These are phyloP conservation scores for Capsicum baccatum DNA, from an alignment of 257 asterid genomes.

Conservation along the genomic window DNA sequence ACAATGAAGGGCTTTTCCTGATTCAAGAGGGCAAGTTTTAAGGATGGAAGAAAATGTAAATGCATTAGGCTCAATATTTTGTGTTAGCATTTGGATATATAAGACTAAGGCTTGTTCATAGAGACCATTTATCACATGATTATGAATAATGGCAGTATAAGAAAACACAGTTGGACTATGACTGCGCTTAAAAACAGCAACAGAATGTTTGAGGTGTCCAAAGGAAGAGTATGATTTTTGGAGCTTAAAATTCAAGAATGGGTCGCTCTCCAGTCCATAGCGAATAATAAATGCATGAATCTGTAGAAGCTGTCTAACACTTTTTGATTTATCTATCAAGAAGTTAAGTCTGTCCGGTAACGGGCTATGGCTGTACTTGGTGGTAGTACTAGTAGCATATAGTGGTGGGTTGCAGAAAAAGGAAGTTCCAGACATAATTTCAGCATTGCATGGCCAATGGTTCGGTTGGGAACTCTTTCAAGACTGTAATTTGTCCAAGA, in stretches of 20 bases:
- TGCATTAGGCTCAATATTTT: constrained; percentile 34
- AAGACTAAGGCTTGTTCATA: constrained; percentile 33
- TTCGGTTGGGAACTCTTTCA: neutral
- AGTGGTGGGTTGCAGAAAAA: constrained; percentile 2
- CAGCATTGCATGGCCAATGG: constrained; percentile 7
- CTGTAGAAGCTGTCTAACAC: constrained; percentile 33
- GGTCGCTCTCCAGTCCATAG: constrained; percentile 32
- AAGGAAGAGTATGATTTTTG: constrained; percentile 41
- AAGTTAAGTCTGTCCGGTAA: constrained; percentile 34
- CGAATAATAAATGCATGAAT: constrained; percentile 39
- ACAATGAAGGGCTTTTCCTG: constrained; percentile 39
- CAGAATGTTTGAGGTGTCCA: constrained; percentile 35
- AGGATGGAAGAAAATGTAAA: constrained; percentile 41
- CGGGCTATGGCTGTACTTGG: constrained; percentile 26
- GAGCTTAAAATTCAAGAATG: constrained; percentile 41
- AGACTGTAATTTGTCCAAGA: constrained; percentile 7
- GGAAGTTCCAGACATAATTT: constrained; percentile 36
- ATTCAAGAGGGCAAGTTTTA: constrained; percentile 31
- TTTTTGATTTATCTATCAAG: constrained; percentile 38
- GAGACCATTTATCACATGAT: constrained; percentile 35
- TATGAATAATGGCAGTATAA: constrained; percentile 42
- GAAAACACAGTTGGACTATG: constrained; percentile 40
- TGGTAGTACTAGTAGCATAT: constrained; percentile 20
- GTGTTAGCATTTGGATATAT: constrained; percentile 36
- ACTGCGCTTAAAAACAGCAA: constrained; percentile 30